Conservation (phyloP, 345 rosid genomes). For the Rhizophora apiculata region DNA sequence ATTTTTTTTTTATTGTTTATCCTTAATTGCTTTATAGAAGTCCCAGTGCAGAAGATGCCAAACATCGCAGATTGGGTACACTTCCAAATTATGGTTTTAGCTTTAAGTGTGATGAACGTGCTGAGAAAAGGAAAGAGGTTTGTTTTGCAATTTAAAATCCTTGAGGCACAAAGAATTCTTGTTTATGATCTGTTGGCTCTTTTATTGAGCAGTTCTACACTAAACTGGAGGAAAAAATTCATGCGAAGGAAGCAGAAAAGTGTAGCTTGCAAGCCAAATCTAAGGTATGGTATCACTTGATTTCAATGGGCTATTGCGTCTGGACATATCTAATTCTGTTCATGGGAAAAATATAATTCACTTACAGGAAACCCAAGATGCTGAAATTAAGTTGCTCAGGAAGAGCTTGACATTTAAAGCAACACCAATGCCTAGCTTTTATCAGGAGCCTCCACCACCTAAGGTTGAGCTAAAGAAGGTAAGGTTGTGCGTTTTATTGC, state of each 20-base stretch:
- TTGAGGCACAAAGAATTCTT: slow-evolving; percentile 5
- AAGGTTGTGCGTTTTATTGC: slow-evolving; percentile 19
- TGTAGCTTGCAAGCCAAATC: slow-evolving; percentile 84
- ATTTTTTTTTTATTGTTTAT: neutral
- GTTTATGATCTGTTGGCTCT: slow-evolving; percentile 10
- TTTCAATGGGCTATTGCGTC: slow-evolving; percentile 1
- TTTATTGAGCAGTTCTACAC: slow-evolving; percentile 65
- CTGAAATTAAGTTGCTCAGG: slow-evolving; percentile 85
- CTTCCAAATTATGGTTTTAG: slow-evolving; percentile 98
- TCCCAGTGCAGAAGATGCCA: slow-evolving; percentile 60
- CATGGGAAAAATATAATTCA: slow-evolving; percentile 4
- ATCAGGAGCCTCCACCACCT: slow-evolving; percentile 90
- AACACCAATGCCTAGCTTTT: slow-evolving; percentile 97
- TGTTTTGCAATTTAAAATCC: slow-evolving; percentile 21
- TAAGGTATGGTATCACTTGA: slow-evolving; percentile 45
- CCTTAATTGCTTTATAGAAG: slow-evolving; percentile 50
- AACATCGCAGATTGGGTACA: slow-evolving; percentile 56
- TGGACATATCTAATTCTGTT: slow-evolving; percentile 6
- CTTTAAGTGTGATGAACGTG: slow-evolving; percentile 93
- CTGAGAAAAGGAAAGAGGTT: slow-evolving; percentile 98
- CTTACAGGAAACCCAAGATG: slow-evolving; percentile 89
- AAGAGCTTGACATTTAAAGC: slow-evolving; percentile 95
- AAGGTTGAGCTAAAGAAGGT: slow-evolving; percentile 91
- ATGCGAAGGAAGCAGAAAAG: slow-evolving; percentile 85
- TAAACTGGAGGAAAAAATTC: slow-evolving; percentile 96